These are phyloP conservation scores for Penicillium samsonianum DNA, from an alignment of 495 filamentous ascomycete species.

Conservation along the genomic window DNA sequence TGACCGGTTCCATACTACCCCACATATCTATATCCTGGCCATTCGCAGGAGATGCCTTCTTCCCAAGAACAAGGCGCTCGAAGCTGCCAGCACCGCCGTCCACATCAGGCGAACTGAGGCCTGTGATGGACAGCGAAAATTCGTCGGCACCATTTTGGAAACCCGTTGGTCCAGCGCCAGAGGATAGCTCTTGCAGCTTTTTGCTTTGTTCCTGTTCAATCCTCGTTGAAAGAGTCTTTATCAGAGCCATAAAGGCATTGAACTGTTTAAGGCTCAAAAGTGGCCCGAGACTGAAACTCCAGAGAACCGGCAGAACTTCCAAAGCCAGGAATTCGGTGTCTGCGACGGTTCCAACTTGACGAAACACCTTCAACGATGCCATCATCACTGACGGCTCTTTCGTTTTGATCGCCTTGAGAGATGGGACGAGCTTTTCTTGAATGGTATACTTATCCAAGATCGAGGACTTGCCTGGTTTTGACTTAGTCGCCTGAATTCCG, in stretches of 20 bases:
- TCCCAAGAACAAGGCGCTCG: constrained; percentile 81
- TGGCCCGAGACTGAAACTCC: constrained; percentile 90
- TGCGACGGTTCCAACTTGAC: constrained; percentile 74
- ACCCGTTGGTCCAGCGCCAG: constrained; percentile 45
- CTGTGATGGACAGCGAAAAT: constrained; percentile 28
- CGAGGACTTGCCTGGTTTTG: constrained; percentile 61
- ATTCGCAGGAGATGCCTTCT: constrained; percentile 27
- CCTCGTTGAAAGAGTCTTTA: constrained; percentile 73
- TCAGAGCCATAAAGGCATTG: constrained; percentile 80
- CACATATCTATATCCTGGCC: constrained; percentile 41
- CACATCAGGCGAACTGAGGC: constrained; percentile 28
- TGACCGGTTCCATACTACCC: constrained; percentile 36
- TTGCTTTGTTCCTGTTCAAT: constrained; percentile 86
- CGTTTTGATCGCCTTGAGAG: constrained; percentile 91
- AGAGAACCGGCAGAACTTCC: constrained; percentile 85
- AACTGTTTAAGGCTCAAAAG: constrained; percentile 86
- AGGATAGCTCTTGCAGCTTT: constrained; percentile 81
- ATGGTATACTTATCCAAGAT: constrained; percentile 96
- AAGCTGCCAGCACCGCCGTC: constrained; percentile 66
- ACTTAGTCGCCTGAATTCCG: constrained; percentile 56
- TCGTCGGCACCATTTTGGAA: constrained; percentile 36
- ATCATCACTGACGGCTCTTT: constrained; percentile 98
- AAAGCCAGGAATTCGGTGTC: constrained; percentile 93
- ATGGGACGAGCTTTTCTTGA: constrained; percentile 91
- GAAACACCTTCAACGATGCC: constrained; percentile 82